These are phyloP conservation scores for Trichopus zeylanicus DNA, from an alignment of 116 monocot genomes.

Conservation along the genomic window DNA sequence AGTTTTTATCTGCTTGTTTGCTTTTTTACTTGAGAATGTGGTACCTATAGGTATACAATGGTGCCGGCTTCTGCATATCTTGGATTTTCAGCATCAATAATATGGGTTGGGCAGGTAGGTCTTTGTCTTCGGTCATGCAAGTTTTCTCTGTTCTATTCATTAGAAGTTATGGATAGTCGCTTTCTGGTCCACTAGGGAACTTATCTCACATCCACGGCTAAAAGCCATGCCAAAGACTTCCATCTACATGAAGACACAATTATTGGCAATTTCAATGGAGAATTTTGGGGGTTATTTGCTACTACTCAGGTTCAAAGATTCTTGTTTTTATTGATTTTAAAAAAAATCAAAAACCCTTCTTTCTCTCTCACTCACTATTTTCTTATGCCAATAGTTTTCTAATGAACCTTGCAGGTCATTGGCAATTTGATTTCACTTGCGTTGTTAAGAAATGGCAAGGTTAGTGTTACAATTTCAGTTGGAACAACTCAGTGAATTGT, in stretches of 20 bases:
- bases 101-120: conserved; percentile 94
- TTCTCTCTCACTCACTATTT: too few species aligned
- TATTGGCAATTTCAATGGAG: conserved; percentile 91
- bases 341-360: too few species aligned
- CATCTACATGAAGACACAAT: conserved; percentile 75
- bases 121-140: neutral
- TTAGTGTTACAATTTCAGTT: too few species aligned
- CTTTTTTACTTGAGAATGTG: too few species aligned
- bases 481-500: too few species aligned
- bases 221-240: conserved; percentile 68
- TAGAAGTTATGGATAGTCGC: neutral
- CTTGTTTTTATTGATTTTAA: too few species aligned
- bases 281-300: conserved; percentile 95
- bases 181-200: conserved; percentile 49
- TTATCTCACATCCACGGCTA: conserved; percentile 79
- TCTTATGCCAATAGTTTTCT: too few species aligned
- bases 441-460: conserved; percentile 62
- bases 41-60: conserved; percentile 89
- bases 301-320: conserved; percentile 55
- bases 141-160: neutral
- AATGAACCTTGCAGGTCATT: too few species aligned
- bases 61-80: conserved; percentile 91
- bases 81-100: conserved; percentile 84
- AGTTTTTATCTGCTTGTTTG: too few species aligned
- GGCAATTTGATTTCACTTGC: conserved; percentile 84